Base-by-base conservation (phyloP, 1,139 yeast species). In the Pichia sp. region DNA sequence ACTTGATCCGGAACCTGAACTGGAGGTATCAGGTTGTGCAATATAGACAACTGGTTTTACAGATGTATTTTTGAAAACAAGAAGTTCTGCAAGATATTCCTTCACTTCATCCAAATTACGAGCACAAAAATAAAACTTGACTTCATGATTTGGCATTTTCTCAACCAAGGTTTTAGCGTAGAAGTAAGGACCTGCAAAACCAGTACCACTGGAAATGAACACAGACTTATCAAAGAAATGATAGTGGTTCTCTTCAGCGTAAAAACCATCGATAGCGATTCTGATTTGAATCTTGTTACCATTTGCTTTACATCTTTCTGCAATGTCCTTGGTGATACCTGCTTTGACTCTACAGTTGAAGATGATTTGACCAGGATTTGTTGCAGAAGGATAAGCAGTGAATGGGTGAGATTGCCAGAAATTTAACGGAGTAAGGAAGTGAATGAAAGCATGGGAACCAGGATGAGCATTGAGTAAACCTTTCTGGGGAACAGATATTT, bases 191-290 rank as follows among this genome's bases (percentile, higher is more conserved):
- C 67, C 68, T 2, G 94, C 83, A 48, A 84, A 69, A 51, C 94
- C 95, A 45, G 80, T 79, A 38, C 91, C 91, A 48, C 89, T 84
- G 3, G 82, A 78, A 41, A 83, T 53, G 37, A 83, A 66, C 15
- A 80, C 63, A 6, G 74, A 67, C 42, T 72, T 74, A 41, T 76
- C 79, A 55, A 72, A 81, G 40, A 73, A 66, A 41, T 70, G 69
- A 36, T 77, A 60, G 54, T 85, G 73, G 44, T 76, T 55, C 47
- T 67, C 57, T 48, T 62, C 58, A 47, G 86, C 83, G 53, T 80
- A 79, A 28, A 35, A 41, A 14, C 36, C 40, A 22, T 41, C 44
- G 23, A 39, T 36, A 10, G 1, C 84, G 83, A 0, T 85, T 84
- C 22, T 43, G 32, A 38, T 22, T 20, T 25, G 25, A 36, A 36